phyloP scores from a whole-genome alignment of 163 green algal species.

The Coccomyxa subellipsoidea region DNA sequence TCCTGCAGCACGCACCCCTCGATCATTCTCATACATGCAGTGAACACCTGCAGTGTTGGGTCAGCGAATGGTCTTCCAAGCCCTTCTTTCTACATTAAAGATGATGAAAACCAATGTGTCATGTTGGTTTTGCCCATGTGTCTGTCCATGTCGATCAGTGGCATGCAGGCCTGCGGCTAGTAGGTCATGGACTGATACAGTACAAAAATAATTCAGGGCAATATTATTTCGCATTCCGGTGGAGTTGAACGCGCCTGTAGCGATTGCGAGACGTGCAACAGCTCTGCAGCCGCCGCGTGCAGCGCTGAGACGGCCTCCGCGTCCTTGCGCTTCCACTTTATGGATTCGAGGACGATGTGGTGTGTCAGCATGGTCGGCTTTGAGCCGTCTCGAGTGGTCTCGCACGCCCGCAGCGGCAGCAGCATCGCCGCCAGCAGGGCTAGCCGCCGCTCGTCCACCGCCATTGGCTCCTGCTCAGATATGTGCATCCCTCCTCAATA shows the following conservation, averaged over 20 bases:
- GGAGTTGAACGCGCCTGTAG: background rate
- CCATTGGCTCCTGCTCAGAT: conserved; percentile 21
- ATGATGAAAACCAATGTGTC: no score
- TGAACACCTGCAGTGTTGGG: no score
- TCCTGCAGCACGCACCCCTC: background rate
- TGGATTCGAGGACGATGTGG: conserved; percentile 54
- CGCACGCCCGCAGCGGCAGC: conserved; percentile 53
- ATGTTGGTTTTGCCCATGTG: no score
- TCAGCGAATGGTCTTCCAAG: no score
- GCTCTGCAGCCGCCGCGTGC: conserved; percentile 43
- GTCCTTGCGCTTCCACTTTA: conserved; percentile 78
- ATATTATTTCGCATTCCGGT: no score
- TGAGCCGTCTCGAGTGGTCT: conserved; percentile 33
- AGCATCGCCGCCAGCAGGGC: conserved; percentile 67
- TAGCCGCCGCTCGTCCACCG: conserved; percentile 55
- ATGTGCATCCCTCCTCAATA: background rate
- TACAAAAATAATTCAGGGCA: no score
- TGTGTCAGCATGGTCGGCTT: conserved; percentile 24
- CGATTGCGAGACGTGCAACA: conserved; percentile 29
- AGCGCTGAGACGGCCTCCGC: conserved; percentile 51
- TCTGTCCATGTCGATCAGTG: no score
- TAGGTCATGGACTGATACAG: no score
- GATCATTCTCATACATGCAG: background rate
- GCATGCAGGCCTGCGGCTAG: no score
- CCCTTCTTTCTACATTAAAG: no score